A percentile compares a stretch with the other conserved stretches of the same genome.
phyloP scores from a whole-genome alignment of 2,329 filamentous ascomycete species.

The Fusarium napiforme region DNA sequence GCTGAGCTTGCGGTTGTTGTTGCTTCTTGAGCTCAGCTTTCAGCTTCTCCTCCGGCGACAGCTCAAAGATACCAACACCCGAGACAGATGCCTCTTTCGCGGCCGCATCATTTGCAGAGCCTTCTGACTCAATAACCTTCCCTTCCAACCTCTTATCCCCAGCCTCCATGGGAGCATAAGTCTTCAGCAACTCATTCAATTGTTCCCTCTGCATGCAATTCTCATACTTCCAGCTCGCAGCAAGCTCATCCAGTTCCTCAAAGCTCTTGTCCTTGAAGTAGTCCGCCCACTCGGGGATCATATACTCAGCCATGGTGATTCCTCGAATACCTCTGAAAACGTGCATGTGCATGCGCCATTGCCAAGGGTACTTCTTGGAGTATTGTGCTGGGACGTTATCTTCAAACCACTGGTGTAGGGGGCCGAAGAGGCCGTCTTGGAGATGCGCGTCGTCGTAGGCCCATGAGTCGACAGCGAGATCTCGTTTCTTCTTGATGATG shows the following conservation, averaged over 20 bases:
- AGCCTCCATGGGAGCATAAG: constrained; percentile 52
- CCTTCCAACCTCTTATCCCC: constrained; percentile 40
- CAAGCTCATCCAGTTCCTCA: constrained; percentile 64
- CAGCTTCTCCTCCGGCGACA: constrained; percentile 41
- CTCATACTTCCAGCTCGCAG: constrained; percentile 62
- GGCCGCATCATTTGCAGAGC: neutral
- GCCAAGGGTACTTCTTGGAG: constrained; percentile 58
- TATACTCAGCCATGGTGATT: constrained; percentile 57
- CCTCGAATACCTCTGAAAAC: constrained; percentile 57
- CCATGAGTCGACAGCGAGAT: constrained; percentile 66
- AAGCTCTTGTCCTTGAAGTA: constrained; percentile 62
- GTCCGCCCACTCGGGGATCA: constrained; percentile 64
- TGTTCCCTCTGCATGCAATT: constrained; percentile 62
- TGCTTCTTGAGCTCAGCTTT: constrained; percentile 3
- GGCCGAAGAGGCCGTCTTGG: constrained; percentile 50
- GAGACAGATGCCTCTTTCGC: constrained; percentile 36
- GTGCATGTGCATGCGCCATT: constrained; percentile 62
- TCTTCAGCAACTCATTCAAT: constrained; percentile 61
- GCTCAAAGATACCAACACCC: constrained; percentile 46
- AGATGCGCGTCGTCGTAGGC: constrained; percentile 51
- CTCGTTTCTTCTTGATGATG: constrained; percentile 65
- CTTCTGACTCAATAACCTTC: constrained; percentile 41
- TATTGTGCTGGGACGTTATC: constrained; percentile 56
- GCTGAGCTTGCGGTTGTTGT: neutral
- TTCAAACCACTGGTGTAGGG: constrained; percentile 55